Evolutionary conservation across 148 eudicot species (phyloP).

Genomic region (Rhododendron molle): DNA sequence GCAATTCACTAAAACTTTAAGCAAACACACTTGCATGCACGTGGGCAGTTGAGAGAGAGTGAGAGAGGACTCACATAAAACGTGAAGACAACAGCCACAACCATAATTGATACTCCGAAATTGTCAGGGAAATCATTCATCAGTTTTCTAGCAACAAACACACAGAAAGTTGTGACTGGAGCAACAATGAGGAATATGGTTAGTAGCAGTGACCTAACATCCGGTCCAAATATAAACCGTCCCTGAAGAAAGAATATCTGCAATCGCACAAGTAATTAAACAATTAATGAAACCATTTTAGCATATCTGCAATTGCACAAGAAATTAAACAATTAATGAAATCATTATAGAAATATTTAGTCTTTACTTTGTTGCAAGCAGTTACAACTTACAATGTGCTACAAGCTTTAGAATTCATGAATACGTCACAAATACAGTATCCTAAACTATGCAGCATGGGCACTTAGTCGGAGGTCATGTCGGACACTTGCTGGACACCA

Average conservation of each 20-base stretch:
- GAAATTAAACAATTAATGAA: background rate
- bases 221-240: conserved; percentile 89
- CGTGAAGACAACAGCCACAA: conserved; percentile 63
- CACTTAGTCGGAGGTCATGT: background rate
- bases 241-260: conserved; percentile 95
- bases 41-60: conserved; percentile 6
- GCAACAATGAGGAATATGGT: conserved; percentile 89
- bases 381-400: background rate
- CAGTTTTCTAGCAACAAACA: conserved; percentile 78
- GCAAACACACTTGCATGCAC: background rate
- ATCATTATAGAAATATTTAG: background rate
- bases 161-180: conserved; percentile 76
- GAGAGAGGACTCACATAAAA: conserved; percentile 55
- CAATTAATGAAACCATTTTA: background rate
- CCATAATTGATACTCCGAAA: conserved; percentile 70
- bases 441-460: background rate
- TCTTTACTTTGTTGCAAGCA: background rate
- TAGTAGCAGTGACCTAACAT: conserved; percentile 78
- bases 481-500: background rate
- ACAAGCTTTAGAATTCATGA: background rate
- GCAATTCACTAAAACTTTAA: background rate
- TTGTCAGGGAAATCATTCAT: conserved; percentile 62
- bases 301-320: conserved; percentile 61
- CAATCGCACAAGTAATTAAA: conserved; percentile 25
- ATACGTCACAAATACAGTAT: background rate